These are phyloP conservation scores for Isatis tinctoria DNA, from an alignment of 345 rosid species.

Conservation along the genomic window DNA sequence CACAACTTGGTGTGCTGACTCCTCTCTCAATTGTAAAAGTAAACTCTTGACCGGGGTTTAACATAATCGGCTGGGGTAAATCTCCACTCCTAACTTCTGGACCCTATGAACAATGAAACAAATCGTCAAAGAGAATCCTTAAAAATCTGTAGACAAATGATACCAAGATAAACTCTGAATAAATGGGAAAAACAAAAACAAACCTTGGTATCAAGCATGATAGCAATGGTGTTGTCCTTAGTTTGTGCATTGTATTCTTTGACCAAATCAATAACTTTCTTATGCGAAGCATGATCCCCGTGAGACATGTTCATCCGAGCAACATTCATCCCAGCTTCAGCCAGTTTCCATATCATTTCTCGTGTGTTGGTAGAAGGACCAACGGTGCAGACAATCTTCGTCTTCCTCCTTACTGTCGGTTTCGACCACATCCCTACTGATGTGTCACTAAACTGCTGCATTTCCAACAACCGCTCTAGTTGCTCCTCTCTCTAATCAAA, in stretches of 20 bases:
- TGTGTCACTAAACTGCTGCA: constrained; percentile 57
- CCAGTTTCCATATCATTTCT: constrained; percentile 99
- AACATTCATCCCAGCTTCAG: constrained; percentile 98
- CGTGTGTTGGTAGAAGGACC: constrained; percentile 90
- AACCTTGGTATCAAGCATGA: constrained; percentile 99
- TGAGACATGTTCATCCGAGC: constrained; percentile 98
- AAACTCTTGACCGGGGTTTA: constrained; percentile 80
- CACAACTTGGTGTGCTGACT: constrained; percentile 77
- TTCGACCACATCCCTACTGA: constrained; percentile 80
- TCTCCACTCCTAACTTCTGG: constrained; percentile 99
- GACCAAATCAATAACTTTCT: constrained; percentile 96
- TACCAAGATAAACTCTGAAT: neutral
- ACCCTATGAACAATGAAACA: constrained; percentile 48
- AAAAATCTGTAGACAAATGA: neutral
- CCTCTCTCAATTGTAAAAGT: constrained; percentile 92
- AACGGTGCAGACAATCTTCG: constrained; percentile 95
- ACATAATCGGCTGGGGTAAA: constrained; percentile 82
- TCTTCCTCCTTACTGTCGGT: constrained; percentile 79
- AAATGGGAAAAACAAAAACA: constrained; percentile 2
- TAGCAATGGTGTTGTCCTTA: constrained; percentile 84
- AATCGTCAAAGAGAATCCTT: neutral
- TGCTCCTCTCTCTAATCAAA: constrained; percentile 47
- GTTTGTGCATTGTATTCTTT: constrained; percentile 91
- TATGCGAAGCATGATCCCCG: constrained; percentile 96
- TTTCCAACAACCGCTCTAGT: constrained; percentile 41